phyloP scores from a whole-genome alignment of 345 rosid genomes.

The Boechera stricta region DNA sequence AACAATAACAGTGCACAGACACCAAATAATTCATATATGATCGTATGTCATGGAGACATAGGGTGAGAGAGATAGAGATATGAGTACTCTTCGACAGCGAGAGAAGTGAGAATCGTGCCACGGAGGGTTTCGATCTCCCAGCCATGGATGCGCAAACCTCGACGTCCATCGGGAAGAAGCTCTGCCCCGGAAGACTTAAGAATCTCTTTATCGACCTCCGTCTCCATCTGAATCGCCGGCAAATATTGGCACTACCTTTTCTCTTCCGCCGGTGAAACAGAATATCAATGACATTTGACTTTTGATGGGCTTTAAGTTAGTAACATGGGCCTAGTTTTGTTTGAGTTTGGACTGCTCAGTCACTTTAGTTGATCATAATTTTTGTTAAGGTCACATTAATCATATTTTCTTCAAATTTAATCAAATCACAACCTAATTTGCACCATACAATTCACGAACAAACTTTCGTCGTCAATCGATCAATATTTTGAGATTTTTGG shows the following conservation, averaged over 20 bases:
- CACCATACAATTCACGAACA: no score
- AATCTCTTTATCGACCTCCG: slow-evolving; percentile 66
- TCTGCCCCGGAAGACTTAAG: slow-evolving; percentile 78
- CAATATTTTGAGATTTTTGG: no score
- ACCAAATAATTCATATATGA: not conserved
- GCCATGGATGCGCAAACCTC: slow-evolving; percentile 69
- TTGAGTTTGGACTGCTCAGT: not conserved
- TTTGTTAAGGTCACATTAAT: not conserved
- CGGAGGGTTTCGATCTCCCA: slow-evolving; percentile 86
- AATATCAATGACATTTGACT: slow-evolving; percentile 26
- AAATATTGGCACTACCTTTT: not conserved
- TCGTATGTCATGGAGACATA: not conserved
- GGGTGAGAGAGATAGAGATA: slow-evolving; percentile 17
- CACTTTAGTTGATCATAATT: not conserved
- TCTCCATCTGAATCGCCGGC: slow-evolving; percentile 56
- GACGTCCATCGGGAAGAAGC: slow-evolving; percentile 66
- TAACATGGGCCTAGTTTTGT: not conserved
- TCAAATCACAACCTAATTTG: no score
- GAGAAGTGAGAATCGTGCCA: slow-evolving; percentile 78
- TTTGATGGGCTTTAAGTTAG: slow-evolving; percentile 28
- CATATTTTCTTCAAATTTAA: no score
- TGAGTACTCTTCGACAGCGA: slow-evolving; percentile 58
- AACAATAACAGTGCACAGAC: not conserved
- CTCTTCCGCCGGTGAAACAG: slow-evolving; percentile 29
- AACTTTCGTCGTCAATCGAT: no score